These are phyloP conservation scores for Colletotrichum scovillei DNA, from an alignment of 2,329 filamentous ascomycete species.

Conservation along the genomic window DNA sequence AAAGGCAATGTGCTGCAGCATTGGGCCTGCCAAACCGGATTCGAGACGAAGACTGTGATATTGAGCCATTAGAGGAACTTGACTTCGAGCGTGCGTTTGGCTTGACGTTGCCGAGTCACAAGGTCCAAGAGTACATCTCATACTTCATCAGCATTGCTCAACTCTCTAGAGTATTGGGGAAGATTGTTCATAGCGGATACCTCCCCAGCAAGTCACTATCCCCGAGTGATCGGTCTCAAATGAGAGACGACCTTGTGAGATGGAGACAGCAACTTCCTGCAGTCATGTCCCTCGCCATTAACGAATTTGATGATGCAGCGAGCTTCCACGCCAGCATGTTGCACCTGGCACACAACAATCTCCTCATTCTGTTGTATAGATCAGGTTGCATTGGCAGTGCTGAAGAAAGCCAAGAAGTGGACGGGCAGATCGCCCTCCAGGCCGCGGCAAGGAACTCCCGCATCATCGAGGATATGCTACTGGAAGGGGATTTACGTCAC, in stretches of 20 bases:
- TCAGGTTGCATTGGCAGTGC: constrained; percentile 51
- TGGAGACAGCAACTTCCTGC: constrained; percentile 52
- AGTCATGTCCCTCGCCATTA: neutral
- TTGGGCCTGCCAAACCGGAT: constrained; percentile 58
- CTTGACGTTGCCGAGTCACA: constrained; percentile 47
- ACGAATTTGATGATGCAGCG: constrained; percentile 41
- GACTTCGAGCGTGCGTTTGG: neutral
- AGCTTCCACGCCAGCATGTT: constrained; percentile 53
- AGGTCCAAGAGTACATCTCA: constrained; percentile 46
- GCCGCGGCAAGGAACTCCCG: constrained; percentile 57
- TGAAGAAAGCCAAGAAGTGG: constrained; percentile 41
- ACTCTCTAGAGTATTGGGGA: constrained; percentile 42
- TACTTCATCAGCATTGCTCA: constrained; percentile 43
- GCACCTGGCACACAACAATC: constrained; percentile 58
- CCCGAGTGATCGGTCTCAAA: constrained; percentile 46
- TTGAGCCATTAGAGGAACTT: neutral
- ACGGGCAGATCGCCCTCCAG: constrained; percentile 54
- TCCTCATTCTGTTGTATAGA: constrained; percentile 57
- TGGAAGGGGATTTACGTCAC: constrained; percentile 54
- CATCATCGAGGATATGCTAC: constrained; percentile 60
- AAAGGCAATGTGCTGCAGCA: constrained; percentile 58
- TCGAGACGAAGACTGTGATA: constrained; percentile 60
- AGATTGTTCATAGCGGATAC: constrained; percentile 33
- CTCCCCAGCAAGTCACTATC: constrained; percentile 27
- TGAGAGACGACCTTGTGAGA: constrained; percentile 47